Percentiles rank a stretch among this genome's conserved stretches.
These are phyloP conservation scores for Clonostachys byssicola DNA, from an alignment of 2,329 filamentous ascomycete species.

Conservation along the genomic window DNA sequence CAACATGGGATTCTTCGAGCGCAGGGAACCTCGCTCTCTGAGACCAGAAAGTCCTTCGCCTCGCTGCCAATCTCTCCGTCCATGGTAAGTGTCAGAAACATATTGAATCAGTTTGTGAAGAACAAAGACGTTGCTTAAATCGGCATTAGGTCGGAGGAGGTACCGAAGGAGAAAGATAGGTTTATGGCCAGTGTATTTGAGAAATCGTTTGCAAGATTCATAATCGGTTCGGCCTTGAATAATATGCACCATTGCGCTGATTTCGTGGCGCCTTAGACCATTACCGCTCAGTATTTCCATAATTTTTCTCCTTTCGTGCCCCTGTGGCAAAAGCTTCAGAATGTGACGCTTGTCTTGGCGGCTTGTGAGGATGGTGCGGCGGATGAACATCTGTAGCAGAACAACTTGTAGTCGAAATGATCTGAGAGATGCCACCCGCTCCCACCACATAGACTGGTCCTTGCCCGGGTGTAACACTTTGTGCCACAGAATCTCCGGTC, in stretches of 20 bases:
- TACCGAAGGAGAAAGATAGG: conserved; percentile 5
- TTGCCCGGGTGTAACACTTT: neutral
- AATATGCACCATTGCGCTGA: conserved; percentile 1
- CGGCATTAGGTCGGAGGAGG: neutral
- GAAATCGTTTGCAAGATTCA: conserved; percentile 1
- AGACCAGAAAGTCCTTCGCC: neutral
- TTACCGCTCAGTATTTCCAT: neutral
- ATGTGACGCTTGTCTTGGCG: neutral
- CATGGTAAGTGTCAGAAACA: neutral
- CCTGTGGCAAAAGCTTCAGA: conserved; percentile 1
- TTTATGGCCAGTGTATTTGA: neutral
- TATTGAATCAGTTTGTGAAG: neutral
- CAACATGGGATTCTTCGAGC: neutral
- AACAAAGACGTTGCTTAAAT: neutral
- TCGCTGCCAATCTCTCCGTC: neutral
- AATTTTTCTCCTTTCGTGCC: neutral
- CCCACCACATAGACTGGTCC: neutral
- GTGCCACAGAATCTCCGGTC: neutral
- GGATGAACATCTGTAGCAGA: conserved; percentile 2
- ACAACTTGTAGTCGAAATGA: conserved; percentile 2
- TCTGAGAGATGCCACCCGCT: neutral
- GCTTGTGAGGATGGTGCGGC: neutral
- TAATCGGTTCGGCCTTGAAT: conserved; percentile 1
- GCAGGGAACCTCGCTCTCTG: neutral
- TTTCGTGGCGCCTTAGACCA: neutral